These are phyloP conservation scores for Heliophila coronopifolia DNA, from an alignment of 441 rosid genomes.

Conservation along the genomic window DNA sequence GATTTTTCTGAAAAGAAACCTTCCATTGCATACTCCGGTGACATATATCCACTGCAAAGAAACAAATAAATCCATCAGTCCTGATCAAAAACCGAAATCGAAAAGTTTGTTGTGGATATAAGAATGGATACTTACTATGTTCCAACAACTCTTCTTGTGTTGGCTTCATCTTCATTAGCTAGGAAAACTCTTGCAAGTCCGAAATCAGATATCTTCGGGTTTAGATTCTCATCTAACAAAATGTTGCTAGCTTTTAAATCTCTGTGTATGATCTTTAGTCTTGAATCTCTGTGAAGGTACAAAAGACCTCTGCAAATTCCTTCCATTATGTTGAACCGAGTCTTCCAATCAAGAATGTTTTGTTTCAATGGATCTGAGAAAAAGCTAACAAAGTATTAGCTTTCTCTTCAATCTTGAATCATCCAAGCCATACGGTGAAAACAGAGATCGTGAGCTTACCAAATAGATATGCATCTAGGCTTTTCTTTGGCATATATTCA, in stretches of 20 bases:
- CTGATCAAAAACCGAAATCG: too few species aligned
- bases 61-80: too few species aligned
- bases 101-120: not conserved
- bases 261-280: slow-evolving; percentile 57
- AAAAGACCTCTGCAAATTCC: slow-evolving; percentile 63
- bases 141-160: slow-evolving; percentile 54
- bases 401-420: too few species aligned
- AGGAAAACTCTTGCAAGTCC: slow-evolving; percentile 60
- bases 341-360: slow-evolving; percentile 38
- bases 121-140: slow-evolving; percentile 34
- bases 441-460: not conserved
- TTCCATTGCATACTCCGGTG: slow-evolving; percentile 39
- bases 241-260: slow-evolving; percentile 65
- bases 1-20: slow-evolving; percentile 37
- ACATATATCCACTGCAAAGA: slow-evolving; percentile 34
- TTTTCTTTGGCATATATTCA: slow-evolving; percentile 47
- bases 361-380: slow-evolving; percentile 32
- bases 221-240: slow-evolving; percentile 47
- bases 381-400: slow-evolving; percentile 8
- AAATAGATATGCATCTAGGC: slow-evolving; percentile 39
- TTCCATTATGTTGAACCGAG: slow-evolving; percentile 38
- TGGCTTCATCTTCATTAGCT: slow-evolving; percentile 41
- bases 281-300: slow-evolving; percentile 70
- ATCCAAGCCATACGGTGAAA: not conserved
- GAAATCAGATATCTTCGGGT: slow-evolving; percentile 67